A percentile compares a stretch with the other conserved stretches of the same genome.
Evolutionary conservation across 352 stramenopile genomes (phyloP).

Genomic region (Peronospora belbahrii): DNA sequence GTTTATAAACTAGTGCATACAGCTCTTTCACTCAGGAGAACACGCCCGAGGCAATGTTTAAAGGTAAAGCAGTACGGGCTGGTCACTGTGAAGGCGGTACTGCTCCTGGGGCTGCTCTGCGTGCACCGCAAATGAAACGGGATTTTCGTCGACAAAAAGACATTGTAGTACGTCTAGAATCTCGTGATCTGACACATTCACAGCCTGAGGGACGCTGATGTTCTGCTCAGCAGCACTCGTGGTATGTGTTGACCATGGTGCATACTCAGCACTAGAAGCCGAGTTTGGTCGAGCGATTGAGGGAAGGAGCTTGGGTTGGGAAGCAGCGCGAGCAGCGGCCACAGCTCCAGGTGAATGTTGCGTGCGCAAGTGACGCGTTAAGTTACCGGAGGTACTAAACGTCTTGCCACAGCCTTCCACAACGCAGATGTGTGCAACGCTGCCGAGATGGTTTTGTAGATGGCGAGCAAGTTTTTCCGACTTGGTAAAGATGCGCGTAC

Average conservation of each 20-base stretch:
- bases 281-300: conserved; percentile 13
- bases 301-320: conserved; percentile 8
- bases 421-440: conserved; percentile 46
- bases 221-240: conserved; percentile 5
- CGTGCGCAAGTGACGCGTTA: conserved; percentile 59
- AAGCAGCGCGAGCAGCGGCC: conserved; percentile 20
- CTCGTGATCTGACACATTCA: conserved; percentile 35
- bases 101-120: conserved; percentile 17
- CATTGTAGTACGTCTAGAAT: conserved; percentile 40
- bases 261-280: conserved; percentile 19
- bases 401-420: conserved; percentile 52
- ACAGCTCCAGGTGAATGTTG: conserved; percentile 43
- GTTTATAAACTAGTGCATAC: conserved; percentile 36
- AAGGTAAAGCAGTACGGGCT: conserved; percentile 29
- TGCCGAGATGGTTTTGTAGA: conserved; percentile 45
- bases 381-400: conserved; percentile 60
- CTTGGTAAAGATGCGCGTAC: conserved; percentile 46
- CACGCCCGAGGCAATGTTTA: conserved; percentile 16
- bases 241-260: conserved; percentile 20
- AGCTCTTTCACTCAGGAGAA: conserved; percentile 32
- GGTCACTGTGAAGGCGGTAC: conserved; percentile 25
- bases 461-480: conserved; percentile 45
- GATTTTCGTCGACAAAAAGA: conserved; percentile 31
- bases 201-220: conserved; percentile 12
- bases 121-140: conserved; percentile 2